phyloP scores from a whole-genome alignment of 2,329 filamentous ascomycete species.

The Pseudophaeomoniella oleicola region DNA sequence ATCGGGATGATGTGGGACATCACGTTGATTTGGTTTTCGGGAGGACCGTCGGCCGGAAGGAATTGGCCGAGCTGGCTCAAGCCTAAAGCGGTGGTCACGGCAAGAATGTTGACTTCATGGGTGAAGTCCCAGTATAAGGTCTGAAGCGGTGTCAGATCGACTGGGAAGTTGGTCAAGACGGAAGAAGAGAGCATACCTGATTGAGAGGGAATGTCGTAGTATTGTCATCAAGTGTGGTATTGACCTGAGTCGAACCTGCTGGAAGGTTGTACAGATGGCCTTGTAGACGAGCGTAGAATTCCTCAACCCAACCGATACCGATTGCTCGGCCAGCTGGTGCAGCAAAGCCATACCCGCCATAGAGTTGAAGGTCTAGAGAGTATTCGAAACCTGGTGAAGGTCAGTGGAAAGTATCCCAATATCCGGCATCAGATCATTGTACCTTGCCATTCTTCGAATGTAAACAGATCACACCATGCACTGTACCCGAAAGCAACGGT shows the following conservation, averaged over 20 bases:
- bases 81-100: constrained; percentile 57
- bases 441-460: constrained; percentile 59
- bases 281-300: constrained; percentile 53
- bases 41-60: constrained; percentile 41
- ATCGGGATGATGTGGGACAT: constrained; percentile 58
- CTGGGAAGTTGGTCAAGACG: too few species aligned
- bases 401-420: too few species aligned
- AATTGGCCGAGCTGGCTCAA: constrained; percentile 44
- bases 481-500: constrained; percentile 64
- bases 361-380: constrained; percentile 51
- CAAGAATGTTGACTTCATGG: constrained; percentile 61
- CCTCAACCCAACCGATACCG: constrained; percentile 60
- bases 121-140: constrained; percentile 63
- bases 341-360: constrained; percentile 46
- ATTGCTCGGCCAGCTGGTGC: constrained; percentile 54
- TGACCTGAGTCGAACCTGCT: constrained; percentile 29
- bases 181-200: too few species aligned
- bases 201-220: constrained; percentile 57
- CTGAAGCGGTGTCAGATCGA: too few species aligned
- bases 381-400: constrained; percentile 65
- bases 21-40: constrained; percentile 46
- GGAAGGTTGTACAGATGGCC: constrained; percentile 12
- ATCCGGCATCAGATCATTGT: too few species aligned
- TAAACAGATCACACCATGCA: constrained; percentile 60
- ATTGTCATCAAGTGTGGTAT: constrained; percentile 31